phyloP scores from a whole-genome alignment of 2,329 filamentous ascomycete species.

The Raffaelea deltoideospora region DNA sequence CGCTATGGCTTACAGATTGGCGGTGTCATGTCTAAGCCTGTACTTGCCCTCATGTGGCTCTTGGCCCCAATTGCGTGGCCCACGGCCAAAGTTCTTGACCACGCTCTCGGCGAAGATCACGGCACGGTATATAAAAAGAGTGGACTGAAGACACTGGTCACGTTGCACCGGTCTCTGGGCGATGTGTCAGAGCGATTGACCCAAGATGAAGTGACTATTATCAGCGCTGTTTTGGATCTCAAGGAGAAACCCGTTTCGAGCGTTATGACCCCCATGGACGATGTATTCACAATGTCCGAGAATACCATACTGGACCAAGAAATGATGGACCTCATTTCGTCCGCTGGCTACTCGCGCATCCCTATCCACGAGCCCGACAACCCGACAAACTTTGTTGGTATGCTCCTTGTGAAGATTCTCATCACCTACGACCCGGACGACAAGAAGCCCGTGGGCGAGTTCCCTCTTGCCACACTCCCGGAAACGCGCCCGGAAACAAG shows the following conservation, averaged over 20 bases:
- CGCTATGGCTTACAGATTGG: constrained; percentile 92
- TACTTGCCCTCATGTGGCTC: constrained; percentile 81
- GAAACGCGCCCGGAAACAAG: constrained; percentile 92
- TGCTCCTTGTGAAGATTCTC: constrained; percentile 95
- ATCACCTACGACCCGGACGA: constrained; percentile 98
- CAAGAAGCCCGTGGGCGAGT: constrained; percentile 70
- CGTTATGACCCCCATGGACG: constrained; percentile 98
- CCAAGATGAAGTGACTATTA: constrained; percentile 96
- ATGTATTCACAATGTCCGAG: constrained; percentile 93
- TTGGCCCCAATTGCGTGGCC: constrained; percentile 86
- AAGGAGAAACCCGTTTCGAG: constrained; percentile 90
- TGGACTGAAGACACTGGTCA: constrained; percentile 89
- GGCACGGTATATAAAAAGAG: constrained; percentile 97
- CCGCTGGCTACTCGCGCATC: constrained; percentile 88
- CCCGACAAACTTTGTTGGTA: constrained; percentile 79
- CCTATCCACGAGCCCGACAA: constrained; percentile 84
- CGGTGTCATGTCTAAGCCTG: constrained; percentile 80
- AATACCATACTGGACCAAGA: constrained; percentile 84
- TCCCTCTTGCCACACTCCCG: constrained; percentile 82
- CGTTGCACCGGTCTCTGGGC: constrained; percentile 81
- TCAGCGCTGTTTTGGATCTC: constrained; percentile 86
- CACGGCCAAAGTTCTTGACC: constrained; percentile 88
- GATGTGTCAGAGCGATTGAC: constrained; percentile 79
- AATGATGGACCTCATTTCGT: constrained; percentile 88
- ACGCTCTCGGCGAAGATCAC: constrained; percentile 83